A percentile compares a stretch with the other conserved stretches of the same genome.
Conservation (phyloP, 768 basidiomycete species). For the Leucosporidium creatinivorum region DNA sequence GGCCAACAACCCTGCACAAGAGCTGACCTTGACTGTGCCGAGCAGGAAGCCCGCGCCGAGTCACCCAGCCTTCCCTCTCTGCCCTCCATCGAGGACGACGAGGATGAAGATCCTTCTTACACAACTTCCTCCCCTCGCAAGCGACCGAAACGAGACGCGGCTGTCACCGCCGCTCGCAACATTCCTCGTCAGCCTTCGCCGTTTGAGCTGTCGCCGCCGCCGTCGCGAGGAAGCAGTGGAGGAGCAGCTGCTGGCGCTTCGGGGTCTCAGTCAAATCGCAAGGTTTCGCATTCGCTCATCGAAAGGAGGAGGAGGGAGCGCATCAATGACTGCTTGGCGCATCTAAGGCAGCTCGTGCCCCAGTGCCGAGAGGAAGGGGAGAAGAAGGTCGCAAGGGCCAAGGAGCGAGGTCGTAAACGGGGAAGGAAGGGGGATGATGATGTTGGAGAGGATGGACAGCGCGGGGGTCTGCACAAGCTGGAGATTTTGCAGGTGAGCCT, state of each 20-base stretch:
- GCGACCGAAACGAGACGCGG: neutral
- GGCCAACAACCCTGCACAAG: neutral
- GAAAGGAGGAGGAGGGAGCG: slow-evolving; percentile 89
- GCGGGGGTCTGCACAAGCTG: slow-evolving; percentile 31
- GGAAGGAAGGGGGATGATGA: neutral
- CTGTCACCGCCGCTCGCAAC: neutral
- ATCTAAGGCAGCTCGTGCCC: slow-evolving; percentile 70
- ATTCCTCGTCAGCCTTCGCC: neutral
- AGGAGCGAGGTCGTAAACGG: slow-evolving; percentile 24
- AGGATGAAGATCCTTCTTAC: neutral
- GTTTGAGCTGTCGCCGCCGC: neutral
- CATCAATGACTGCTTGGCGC: slow-evolving; percentile 83
- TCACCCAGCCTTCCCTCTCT: neutral
- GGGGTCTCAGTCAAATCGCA: slow-evolving; percentile 63
- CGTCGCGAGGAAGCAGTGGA: neutral
- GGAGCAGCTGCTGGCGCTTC: neutral
- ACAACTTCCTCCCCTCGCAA: neutral
- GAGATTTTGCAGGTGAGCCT: slow-evolving; percentile 30
- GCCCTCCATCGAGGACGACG: neutral
- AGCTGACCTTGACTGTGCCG: neutral
- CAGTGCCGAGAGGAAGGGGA: slow-evolving; percentile 20
- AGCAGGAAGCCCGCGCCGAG: neutral
- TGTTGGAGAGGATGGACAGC: slow-evolving; percentile 8
- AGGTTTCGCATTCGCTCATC: slow-evolving; percentile 89
- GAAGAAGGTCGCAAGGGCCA: slow-evolving; percentile 25